phyloP scores from a whole-genome alignment of 805 yeast genomes.

The Metschnikowia bowlesiae region DNA sequence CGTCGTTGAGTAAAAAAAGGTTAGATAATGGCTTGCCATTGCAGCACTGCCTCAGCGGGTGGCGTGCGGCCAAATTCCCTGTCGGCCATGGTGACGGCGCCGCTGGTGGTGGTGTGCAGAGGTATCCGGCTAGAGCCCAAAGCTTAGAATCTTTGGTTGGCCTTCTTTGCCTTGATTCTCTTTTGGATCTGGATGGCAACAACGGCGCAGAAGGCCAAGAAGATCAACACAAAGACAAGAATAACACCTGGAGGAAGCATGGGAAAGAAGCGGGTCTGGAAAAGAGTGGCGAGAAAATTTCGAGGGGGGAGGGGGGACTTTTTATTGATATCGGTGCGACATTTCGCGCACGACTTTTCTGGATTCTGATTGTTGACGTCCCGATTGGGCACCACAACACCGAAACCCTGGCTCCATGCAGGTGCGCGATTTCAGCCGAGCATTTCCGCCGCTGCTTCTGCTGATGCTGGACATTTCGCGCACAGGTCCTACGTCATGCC shows the following conservation, averaged over 20 bases:
- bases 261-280: slow-evolving; percentile 15
- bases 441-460: background rate
- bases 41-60: background rate
- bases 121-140: slow-evolving; percentile 1
- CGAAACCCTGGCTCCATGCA: background rate
- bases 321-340: slow-evolving; percentile 10
- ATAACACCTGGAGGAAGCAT: slow-evolving; percentile 76
- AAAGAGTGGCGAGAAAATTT: slow-evolving; percentile 4
- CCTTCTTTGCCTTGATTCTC: slow-evolving; percentile 40
- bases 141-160: slow-evolving; percentile 22
- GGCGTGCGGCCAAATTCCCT: background rate
- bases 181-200: slow-evolving; percentile 35
- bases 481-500: background rate
- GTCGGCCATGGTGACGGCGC: background rate
- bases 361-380: slow-evolving; percentile 4
- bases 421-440: slow-evolving; percentile 5
- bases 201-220: slow-evolving; percentile 42
- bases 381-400: slow-evolving; percentile 3
- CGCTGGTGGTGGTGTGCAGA: background rate
- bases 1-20: slow-evolving; percentile 17
- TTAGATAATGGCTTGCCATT: slow-evolving; percentile 14
- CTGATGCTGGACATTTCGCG: background rate
- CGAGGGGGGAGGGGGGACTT: slow-evolving; percentile 3
- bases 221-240: slow-evolving; percentile 56
- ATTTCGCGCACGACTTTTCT: slow-evolving; percentile 10